Conservation (phyloP, 176 grass and related monocot species). For the Coix lacrymajobi region DNA sequence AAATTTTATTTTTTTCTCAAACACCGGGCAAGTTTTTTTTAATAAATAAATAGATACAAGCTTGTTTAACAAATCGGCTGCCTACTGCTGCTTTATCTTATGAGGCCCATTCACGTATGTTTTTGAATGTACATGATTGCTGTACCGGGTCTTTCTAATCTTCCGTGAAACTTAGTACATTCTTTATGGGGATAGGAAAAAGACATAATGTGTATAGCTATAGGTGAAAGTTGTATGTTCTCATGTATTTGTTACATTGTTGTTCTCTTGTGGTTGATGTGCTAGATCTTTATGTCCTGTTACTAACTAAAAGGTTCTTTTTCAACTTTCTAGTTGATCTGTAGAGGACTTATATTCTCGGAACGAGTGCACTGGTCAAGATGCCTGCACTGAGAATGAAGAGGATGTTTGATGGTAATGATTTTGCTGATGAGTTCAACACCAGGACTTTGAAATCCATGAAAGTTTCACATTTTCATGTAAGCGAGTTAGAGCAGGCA, state of each 20-base stretch:
- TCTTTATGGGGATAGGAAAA: neutral
- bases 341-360: neutral
- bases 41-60: neutral
- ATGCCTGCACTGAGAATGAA: conserved; percentile 76
- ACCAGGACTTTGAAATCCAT: conserved; percentile 26
- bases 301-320: neutral
- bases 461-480: conserved; percentile 38
- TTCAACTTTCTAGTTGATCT: conserved; percentile 17
- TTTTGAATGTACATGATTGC: neutral
- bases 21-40: neutral
- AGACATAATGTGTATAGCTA: neutral
- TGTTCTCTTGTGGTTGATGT: neutral
- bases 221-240: neutral
- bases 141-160: neutral
- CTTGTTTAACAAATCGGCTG: neutral
- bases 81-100: neutral
- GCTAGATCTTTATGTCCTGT: neutral
- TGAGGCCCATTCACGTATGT: neutral
- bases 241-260: neutral
- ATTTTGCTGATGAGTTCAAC: conserved; percentile 28
- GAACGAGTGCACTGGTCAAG: conserved; percentile 20
- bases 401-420: conserved; percentile 40
- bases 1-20: neutral
- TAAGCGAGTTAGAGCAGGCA: conserved; percentile 26
- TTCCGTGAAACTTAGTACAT: neutral